These are phyloP conservation scores for Tolypocladium pustulatum DNA, from an alignment of 2,329 filamentous ascomycete genomes.

Conservation along the genomic window DNA sequence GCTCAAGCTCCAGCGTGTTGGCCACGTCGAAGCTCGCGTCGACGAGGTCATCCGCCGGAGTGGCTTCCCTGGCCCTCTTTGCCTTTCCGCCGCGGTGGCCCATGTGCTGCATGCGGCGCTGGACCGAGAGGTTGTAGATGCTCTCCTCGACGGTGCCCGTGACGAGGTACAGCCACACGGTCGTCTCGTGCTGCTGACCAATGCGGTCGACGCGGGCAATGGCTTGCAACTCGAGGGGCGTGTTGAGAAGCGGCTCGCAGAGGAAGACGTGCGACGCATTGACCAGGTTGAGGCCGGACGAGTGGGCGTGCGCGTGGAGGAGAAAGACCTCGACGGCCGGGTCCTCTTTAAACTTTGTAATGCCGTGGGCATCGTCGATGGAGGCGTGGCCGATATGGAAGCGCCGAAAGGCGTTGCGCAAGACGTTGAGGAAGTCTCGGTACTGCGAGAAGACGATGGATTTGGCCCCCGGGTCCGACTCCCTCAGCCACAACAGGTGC, in stretches of 20 bases:
- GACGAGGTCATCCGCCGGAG: conserved; percentile 31
- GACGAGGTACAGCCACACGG: conserved; percentile 93
- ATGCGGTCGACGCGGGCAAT: conserved; percentile 94
- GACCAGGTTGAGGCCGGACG: conserved; percentile 81
- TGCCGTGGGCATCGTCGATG: conserved; percentile 59
- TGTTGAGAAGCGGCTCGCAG: conserved; percentile 88
- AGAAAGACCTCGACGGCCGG: conserved; percentile 70
- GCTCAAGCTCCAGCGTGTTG: conserved; percentile 74
- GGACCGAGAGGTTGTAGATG: conserved; percentile 79
- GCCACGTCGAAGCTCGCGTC: conserved; percentile 65
- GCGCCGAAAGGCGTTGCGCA: conserved; percentile 57
- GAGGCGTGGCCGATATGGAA: conserved; percentile 66
- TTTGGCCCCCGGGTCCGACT: conserved; percentile 78
- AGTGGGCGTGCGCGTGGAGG: conserved; percentile 79
- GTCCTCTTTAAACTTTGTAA: conserved; percentile 67
- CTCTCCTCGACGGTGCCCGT: conserved; percentile 83
- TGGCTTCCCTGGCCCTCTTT: conserved; percentile 28
- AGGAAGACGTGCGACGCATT: conserved; percentile 92
- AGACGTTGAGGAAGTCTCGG: conserved; percentile 65
- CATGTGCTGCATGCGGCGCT: conserved; percentile 70
- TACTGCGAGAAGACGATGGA: conserved; percentile 91
- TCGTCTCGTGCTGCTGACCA: conserved; percentile 77
- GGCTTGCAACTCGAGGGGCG: conserved; percentile 85
- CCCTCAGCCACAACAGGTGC: conserved; percentile 76
- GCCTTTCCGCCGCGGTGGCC: conserved; percentile 26